Percentiles rank a stretch among this genome's conserved stretches.
These are phyloP conservation scores for Saccharata proteae DNA, from an alignment of 2,329 filamentous ascomycete genomes.

Conservation along the genomic window DNA sequence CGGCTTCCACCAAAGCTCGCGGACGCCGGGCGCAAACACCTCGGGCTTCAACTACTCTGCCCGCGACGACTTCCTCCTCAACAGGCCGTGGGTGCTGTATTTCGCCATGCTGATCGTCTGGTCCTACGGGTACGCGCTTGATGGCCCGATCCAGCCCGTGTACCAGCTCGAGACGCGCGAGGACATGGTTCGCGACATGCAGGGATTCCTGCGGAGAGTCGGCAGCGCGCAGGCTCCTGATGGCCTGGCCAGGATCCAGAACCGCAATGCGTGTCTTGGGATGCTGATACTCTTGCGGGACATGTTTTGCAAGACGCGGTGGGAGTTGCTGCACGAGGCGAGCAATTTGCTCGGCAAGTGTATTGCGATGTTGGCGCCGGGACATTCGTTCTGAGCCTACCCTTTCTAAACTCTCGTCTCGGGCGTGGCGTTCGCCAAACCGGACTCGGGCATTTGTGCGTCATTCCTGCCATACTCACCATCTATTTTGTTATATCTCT, in stretches of 20 bases:
- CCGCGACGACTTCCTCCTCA: slow-evolving; percentile 77
- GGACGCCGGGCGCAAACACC: slow-evolving; percentile 17
- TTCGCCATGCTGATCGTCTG: slow-evolving; percentile 87
- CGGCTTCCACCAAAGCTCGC: slow-evolving; percentile 16
- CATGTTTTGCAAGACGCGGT: slow-evolving; percentile 70
- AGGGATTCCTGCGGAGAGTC: slow-evolving; percentile 60
- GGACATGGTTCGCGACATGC: slow-evolving; percentile 67
- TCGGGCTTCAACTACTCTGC: slow-evolving; percentile 53
- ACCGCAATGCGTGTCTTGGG: slow-evolving; percentile 73
- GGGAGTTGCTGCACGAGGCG: slow-evolving; percentile 86
- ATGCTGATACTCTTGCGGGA: slow-evolving; percentile 71
- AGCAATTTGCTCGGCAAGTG: slow-evolving; percentile 70
- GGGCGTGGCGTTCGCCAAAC: no score
- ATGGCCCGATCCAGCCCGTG: slow-evolving; percentile 54
- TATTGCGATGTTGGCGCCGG: slow-evolving; percentile 44
- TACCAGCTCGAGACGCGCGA: slow-evolving; percentile 45
- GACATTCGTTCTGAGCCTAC: no score
- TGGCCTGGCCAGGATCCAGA: slow-evolving; percentile 59
- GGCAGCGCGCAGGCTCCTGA: slow-evolving; percentile 63
- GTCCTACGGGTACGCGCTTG: slow-evolving; percentile 85
- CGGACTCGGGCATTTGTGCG: no score
- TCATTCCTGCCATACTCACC: no score
- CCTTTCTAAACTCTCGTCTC: no score
- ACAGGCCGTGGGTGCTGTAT: slow-evolving; percentile 91
- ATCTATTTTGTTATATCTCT: no score